These are phyloP conservation scores for Kluyveromyces sp. DNA, from an alignment of 1,139 yeast species.

Conservation along the genomic window DNA sequence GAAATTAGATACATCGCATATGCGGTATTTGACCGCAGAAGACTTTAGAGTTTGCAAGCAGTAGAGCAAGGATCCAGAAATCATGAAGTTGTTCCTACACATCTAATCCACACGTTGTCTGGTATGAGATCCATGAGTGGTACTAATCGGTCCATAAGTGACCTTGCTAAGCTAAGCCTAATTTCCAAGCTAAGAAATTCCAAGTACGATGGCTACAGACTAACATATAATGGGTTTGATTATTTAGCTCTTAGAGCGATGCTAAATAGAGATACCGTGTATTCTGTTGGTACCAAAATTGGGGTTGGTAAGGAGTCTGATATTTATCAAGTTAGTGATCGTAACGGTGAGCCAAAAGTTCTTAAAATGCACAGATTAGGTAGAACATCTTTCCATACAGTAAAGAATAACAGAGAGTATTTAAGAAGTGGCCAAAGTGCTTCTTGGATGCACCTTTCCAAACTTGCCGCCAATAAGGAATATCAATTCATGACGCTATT, in stretches of 20 bases:
- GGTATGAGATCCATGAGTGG: slow-evolving; percentile 71
- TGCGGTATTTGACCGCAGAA: slow-evolving; percentile 85
- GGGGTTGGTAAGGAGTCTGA: slow-evolving; percentile 98
- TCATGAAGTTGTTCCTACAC: slow-evolving; percentile 92
- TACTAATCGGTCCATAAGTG: slow-evolving; percentile 71
- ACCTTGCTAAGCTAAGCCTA: slow-evolving; percentile 77
- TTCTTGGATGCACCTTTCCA: slow-evolving; percentile 88
- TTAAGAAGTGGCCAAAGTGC: slow-evolving; percentile 47
- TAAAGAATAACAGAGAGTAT: slow-evolving; percentile 90
- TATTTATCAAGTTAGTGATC: slow-evolving; percentile 77
- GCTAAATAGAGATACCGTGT: slow-evolving; percentile 62
- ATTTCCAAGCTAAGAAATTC: slow-evolving; percentile 76
- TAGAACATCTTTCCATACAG: slow-evolving; percentile 84
- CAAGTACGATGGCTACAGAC: slow-evolving; percentile 83
- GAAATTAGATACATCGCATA: slow-evolving; percentile 88
- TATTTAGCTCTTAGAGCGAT: slow-evolving; percentile 81
- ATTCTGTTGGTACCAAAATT: slow-evolving; percentile 77
- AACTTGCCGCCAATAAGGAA: slow-evolving; percentile 88
- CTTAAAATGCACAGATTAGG: slow-evolving; percentile 90
- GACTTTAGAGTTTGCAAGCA: slow-evolving; percentile 86
- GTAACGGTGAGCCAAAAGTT: slow-evolving; percentile 57
- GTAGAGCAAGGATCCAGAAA: slow-evolving; percentile 85
- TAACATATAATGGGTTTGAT: slow-evolving; percentile 86
- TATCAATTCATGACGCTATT: slow-evolving; percentile 77
- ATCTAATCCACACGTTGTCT: slow-evolving; percentile 70